Percentiles rank a stretch among this genome's conserved stretches.
These are phyloP conservation scores for Cladosporium sp. DNA, from an alignment of 2,329 filamentous ascomycete genomes.

Conservation along the genomic window DNA sequence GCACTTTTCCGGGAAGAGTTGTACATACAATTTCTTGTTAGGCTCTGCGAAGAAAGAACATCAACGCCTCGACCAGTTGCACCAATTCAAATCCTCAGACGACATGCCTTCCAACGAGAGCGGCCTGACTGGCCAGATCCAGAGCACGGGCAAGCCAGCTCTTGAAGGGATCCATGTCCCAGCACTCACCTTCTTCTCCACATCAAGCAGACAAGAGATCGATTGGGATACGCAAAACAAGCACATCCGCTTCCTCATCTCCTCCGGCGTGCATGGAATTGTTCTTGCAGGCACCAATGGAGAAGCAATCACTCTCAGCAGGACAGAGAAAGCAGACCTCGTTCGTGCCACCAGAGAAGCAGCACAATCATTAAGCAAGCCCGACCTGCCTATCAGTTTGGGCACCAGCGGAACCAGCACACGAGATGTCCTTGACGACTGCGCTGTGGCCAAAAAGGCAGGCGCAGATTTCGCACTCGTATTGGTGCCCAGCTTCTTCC, in stretches of 20 bases:
- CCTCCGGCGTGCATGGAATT: constrained; percentile 49
- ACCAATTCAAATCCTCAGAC: not conserved
- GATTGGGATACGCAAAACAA: constrained; percentile 53
- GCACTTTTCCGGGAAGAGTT: not conserved
- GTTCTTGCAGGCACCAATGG: constrained; percentile 45
- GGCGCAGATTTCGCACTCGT: constrained; percentile 38
- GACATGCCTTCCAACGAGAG: constrained; percentile 28
- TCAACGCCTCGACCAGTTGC: not conserved
- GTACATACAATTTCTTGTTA: no score
- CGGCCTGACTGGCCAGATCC: not conserved
- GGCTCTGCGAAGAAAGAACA: no score
- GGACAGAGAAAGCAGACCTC: constrained; percentile 38
- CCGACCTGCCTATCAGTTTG: constrained; percentile 38
- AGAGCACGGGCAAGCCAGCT: constrained; percentile 25
- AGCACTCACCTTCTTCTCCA: constrained; percentile 52
- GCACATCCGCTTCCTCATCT: constrained; percentile 53
- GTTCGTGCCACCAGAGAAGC: constrained; percentile 37
- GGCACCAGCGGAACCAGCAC: constrained; percentile 39
- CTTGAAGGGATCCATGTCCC: constrained; percentile 56
- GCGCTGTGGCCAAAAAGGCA: constrained; percentile 34
- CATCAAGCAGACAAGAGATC: constrained; percentile 47
- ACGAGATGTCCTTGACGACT: constrained; percentile 38
- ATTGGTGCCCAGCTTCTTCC: constrained; percentile 38
- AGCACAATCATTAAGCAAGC: constrained; percentile 31
- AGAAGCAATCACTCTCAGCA: constrained; percentile 40